Percentiles rank a stretch among this genome's conserved stretches.
phyloP scores from a whole-genome alignment of 2,329 filamentous ascomycete species.

The Aspergillus melleus region DNA sequence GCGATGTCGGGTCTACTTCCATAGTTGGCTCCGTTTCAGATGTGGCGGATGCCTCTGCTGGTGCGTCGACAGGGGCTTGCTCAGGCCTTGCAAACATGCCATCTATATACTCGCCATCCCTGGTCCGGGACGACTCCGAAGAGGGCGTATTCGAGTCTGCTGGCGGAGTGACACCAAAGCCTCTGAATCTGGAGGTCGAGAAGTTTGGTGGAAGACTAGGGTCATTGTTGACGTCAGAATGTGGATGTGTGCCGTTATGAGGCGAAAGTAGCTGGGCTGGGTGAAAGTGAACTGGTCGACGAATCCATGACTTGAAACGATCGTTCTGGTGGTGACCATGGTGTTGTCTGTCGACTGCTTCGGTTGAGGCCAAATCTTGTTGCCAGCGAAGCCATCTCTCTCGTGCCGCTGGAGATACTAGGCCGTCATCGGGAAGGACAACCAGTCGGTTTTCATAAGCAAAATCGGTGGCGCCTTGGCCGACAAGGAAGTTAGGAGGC shows the following conservation, averaged over 20 bases:
- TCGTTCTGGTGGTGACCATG: slow-evolving; percentile 25
- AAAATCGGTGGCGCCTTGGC: slow-evolving; percentile 82
- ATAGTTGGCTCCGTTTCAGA: not conserved
- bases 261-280: slow-evolving; percentile 22
- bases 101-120: slow-evolving; percentile 8
- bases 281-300: slow-evolving; percentile 24
- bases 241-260: slow-evolving; percentile 14
- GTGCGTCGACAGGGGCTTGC: not conserved
- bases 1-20: slow-evolving; percentile 1
- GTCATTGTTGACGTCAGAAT: not conserved
- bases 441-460: slow-evolving; percentile 75
- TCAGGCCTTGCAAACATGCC: slow-evolving; percentile 1
- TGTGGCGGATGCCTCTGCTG: not conserved
- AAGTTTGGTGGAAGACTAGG: not conserved
- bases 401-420: slow-evolving; percentile 77
- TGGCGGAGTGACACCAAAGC: slow-evolving; percentile 2
- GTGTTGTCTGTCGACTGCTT: slow-evolving; percentile 45
- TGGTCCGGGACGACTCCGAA: not conserved
- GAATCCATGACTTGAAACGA: slow-evolving; percentile 19
- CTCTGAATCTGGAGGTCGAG: not conserved
- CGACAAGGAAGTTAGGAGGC: slow-evolving; percentile 87
- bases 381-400: slow-evolving; percentile 80
- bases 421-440: slow-evolving; percentile 69
- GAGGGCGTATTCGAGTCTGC: not conserved
- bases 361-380: slow-evolving; percentile 65